Conservation (phyloP, 2,329 filamentous ascomycete genomes). For the Cercospora sp. region DNA sequence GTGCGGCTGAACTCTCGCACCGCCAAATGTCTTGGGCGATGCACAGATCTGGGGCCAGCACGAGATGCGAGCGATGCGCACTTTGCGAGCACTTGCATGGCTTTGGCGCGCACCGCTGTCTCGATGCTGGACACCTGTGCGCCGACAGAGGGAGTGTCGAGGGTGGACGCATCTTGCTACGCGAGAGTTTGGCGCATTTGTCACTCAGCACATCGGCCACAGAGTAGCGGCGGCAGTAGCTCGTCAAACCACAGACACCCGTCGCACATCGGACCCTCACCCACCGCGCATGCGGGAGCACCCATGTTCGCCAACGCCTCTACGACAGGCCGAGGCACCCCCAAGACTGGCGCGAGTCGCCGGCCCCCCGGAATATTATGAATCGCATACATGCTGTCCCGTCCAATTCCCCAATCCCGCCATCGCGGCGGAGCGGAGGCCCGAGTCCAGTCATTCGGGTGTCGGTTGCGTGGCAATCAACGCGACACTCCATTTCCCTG, state of each 20-base stretch:
- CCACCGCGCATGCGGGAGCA: not conserved
- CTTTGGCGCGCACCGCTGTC: not conserved
- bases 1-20: not conserved
- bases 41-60: not conserved
- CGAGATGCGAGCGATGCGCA: not conserved
- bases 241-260: not conserved
- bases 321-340: not conserved
- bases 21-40: conserved; percentile 5
- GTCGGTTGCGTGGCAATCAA: not conserved
- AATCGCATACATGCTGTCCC: not conserved
- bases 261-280: not conserved
- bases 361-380: not conserved
- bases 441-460: not conserved
- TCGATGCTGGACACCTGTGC: not conserved
- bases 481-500: not conserved
- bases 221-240: not conserved
- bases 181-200: not conserved
- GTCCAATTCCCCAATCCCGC: not conserved
- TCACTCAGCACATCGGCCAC: not conserved
- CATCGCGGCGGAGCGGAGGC: not conserved
- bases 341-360: not conserved
- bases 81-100: not conserved
- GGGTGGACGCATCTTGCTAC: not conserved
- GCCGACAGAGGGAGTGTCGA: not conserved
- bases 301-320: not conserved